Conservation (phyloP, 768 basidiomycete species). For the Phallus indusiatus region DNA sequence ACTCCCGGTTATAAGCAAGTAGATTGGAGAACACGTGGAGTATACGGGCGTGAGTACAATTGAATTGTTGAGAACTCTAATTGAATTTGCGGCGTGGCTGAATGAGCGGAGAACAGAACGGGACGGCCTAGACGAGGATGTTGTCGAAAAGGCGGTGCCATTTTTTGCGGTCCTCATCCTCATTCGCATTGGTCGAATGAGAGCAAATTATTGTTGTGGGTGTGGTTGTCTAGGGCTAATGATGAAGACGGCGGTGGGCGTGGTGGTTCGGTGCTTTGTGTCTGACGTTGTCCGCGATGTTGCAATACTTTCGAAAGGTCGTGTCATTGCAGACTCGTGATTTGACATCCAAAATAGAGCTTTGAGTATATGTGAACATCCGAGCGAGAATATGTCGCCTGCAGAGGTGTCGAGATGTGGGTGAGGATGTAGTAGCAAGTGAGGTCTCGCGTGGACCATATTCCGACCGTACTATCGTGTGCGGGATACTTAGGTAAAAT, state of each 20-base stretch:
- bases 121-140: conserved; percentile 9
- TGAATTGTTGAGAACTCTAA: not conserved
- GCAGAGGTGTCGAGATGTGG: no score
- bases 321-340: conserved; percentile 89
- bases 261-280: no score
- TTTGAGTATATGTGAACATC: conserved; percentile 59
- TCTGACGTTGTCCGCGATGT: conserved; percentile 13
- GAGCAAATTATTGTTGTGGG: no score
- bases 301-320: conserved; percentile 33
- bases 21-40: conserved; percentile 36
- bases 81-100: not conserved
- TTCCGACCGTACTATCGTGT: conserved; percentile 87
- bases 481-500: not conserved
- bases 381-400: conserved; percentile 81
- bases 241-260: no score
- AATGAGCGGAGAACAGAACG: not conserved
- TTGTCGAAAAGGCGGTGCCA: conserved; percentile 74
- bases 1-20: conserved; percentile 75
- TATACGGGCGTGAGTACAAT: not conserved
- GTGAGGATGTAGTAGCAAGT: no score
- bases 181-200: no score
- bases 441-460: conserved; percentile 72
- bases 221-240: no score
- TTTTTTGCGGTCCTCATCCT: conserved; percentile 11
- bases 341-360: conserved; percentile 89